Conservation (phyloP, 1,284 basidiomycete genomes). For the Stereum hirsutum region DNA sequence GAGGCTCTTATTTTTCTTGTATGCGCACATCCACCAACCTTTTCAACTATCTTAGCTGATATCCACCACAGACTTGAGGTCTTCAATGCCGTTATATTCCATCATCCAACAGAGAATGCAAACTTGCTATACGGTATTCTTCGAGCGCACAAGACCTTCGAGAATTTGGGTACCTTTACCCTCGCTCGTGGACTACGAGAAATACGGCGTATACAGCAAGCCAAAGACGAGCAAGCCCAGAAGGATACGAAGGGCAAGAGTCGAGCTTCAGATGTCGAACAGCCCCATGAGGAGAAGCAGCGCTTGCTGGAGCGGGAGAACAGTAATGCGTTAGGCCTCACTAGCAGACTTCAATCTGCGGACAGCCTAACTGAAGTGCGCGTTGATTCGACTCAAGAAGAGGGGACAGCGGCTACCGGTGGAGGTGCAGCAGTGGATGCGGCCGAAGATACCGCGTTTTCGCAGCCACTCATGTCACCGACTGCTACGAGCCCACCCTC, state of each 20-base stretch:
- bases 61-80: constrained; percentile 64
- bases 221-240: constrained; percentile 56
- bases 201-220: constrained; percentile 64
- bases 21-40: constrained; percentile 12
- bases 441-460: constrained; percentile 15
- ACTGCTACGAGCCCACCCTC: constrained; percentile 22
- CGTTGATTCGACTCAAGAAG: constrained; percentile 16
- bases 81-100: constrained; percentile 77
- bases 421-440: too few species aligned
- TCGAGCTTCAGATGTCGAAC: constrained; percentile 23
- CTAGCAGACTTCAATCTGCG: constrained; percentile 12
- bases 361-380: constrained; percentile 19
- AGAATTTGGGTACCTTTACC: constrained; percentile 85
- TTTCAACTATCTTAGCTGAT: constrained; percentile 1
- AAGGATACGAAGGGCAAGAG: constrained; percentile 27
- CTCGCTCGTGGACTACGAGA: constrained; percentile 77
- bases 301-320: constrained; percentile 43
- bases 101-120: constrained; percentile 71
- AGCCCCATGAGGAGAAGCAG: constrained; percentile 49
- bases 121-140: constrained; percentile 85
- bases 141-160: constrained; percentile 73
- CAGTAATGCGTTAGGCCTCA: constrained; percentile 16
- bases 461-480: constrained; percentile 31
- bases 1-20: constrained; percentile 85
- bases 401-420: constrained; percentile 6